These are phyloP conservation scores for Cardamine occulta DNA, from an alignment of 345 rosid genomes.

Conservation along the genomic window DNA sequence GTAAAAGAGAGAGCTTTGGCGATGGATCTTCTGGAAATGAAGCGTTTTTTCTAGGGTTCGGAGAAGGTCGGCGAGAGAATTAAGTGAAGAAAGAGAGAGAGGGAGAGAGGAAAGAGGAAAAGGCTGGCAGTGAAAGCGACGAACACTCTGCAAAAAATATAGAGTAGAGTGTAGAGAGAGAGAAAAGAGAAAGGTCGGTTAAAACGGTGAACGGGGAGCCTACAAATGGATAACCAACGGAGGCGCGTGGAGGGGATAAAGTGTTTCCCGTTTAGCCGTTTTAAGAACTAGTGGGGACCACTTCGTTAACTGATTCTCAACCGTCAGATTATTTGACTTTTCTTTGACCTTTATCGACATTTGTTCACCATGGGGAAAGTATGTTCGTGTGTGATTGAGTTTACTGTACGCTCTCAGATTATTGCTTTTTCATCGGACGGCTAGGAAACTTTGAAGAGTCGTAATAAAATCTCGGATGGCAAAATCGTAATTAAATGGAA, in stretches of 20 bases:
- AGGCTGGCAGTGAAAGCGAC: constrained; percentile 46
- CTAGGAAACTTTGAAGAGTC: not conserved
- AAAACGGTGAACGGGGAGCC: constrained; percentile 37
- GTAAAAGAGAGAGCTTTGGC: not conserved
- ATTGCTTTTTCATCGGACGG: constrained; percentile 30
- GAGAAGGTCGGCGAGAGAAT: constrained; percentile 35
- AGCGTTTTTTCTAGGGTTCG: constrained; percentile 37
- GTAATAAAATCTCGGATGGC: not conserved
- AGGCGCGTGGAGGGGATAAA: constrained; percentile 40
- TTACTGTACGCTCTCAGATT: not conserved
- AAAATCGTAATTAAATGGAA: constrained; percentile 9
- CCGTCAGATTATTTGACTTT: constrained; percentile 35
- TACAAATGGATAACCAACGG: constrained; percentile 39
- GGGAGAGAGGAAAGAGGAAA: not conserved
- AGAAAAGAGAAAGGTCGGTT: constrained; percentile 33
- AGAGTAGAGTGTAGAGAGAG: constrained; percentile 36
- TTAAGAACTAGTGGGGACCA: constrained; percentile 16
- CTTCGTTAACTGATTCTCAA: not conserved
- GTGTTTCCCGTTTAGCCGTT: constrained; percentile 30
- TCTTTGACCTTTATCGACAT: not conserved
- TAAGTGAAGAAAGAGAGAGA: constrained; percentile 28
- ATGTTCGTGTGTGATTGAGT: not conserved
- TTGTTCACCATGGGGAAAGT: not conserved
- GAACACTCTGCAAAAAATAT: constrained; percentile 37
- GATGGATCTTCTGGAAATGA: not conserved